phyloP scores from a whole-genome alignment of 305 asterid species.

The Fraxinus xanthoxyloides region DNA sequence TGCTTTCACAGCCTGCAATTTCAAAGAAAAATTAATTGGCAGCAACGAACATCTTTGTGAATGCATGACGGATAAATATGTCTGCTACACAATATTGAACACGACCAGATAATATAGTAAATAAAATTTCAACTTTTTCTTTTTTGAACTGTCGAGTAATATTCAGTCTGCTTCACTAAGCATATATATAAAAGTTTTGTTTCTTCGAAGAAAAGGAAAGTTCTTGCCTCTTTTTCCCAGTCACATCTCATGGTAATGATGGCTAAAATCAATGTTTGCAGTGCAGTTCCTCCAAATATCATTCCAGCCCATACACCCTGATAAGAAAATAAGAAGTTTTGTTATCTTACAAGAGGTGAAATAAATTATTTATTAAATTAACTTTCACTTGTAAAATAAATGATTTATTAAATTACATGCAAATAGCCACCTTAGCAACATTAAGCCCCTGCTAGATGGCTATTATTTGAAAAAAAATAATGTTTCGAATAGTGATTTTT shows the following conservation, averaged over 20 bases:
- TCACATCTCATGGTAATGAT: constrained; percentile 23
- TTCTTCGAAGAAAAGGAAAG: background rate
- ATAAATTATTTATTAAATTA: too few relatives aligned
- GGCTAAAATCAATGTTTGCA: constrained; percentile 24
- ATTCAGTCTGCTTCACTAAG: too few relatives aligned
- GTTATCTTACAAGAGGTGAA: background rate
- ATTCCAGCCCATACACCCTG: background rate
- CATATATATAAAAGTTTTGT: background rate
- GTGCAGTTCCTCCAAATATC: background rate
- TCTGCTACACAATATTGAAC: background rate
- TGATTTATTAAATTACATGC: too few relatives aligned
- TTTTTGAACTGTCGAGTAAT: background rate
- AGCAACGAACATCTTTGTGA: background rate
- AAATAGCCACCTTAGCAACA: too few relatives aligned
- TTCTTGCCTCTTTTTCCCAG: constrained; percentile 28
- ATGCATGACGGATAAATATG: background rate
- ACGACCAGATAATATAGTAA: background rate
- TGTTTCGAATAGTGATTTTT: too few relatives aligned
- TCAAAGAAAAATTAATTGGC: background rate
- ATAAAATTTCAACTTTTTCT: background rate
- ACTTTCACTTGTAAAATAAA: too few relatives aligned
- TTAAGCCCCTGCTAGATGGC: too few relatives aligned
- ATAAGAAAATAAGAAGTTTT: background rate
- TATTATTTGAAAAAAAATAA: too few relatives aligned
- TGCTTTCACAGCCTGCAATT: background rate